Percentiles rank a stretch among this genome's conserved stretches.
phyloP scores from a whole-genome alignment of 2,329 filamentous ascomycete species.

The Neophaeococcomyces aloes region DNA sequence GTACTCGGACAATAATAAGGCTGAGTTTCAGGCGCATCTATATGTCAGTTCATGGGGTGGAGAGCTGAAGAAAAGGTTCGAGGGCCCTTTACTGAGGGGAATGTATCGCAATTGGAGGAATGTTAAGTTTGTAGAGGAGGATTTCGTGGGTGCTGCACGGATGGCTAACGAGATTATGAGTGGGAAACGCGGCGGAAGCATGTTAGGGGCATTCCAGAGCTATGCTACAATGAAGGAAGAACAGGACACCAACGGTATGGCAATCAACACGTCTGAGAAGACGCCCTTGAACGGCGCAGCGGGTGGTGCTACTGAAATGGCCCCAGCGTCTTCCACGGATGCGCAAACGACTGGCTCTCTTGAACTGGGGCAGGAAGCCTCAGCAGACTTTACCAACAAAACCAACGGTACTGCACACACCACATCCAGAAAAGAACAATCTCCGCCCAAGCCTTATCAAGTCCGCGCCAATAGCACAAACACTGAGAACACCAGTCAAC shows the following conservation, averaged over 20 bases:
- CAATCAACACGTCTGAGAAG: background rate
- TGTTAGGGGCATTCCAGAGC: slow-evolving; percentile 48
- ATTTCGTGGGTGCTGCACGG: slow-evolving; percentile 60
- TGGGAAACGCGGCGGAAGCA: slow-evolving; percentile 42
- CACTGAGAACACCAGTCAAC: background rate
- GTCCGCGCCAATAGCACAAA: background rate
- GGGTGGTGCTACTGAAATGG: background rate
- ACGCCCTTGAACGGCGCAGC: background rate
- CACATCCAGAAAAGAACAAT: background rate
- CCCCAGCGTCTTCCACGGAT: too few species aligned
- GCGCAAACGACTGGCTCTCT: too few species aligned
- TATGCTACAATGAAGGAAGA: slow-evolving; percentile 1
- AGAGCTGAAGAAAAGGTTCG: slow-evolving; percentile 65
- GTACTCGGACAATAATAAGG: slow-evolving; percentile 76
- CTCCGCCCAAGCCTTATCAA: background rate
- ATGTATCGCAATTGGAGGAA: slow-evolving; percentile 72
- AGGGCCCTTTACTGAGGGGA: slow-evolving; percentile 58
- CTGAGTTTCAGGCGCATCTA: slow-evolving; percentile 59
- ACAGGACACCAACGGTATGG: background rate
- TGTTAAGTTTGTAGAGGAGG: slow-evolving; percentile 59
- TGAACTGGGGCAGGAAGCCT: too few species aligned
- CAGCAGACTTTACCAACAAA: too few species aligned
- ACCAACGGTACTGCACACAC: too few species aligned
- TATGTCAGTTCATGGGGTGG: slow-evolving; percentile 70
- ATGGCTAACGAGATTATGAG: slow-evolving; percentile 60